Percentiles rank a stretch among this genome's conserved stretches.
These are phyloP conservation scores for Torulaspora delbrueckii DNA, from an alignment of 805 yeast species.

Conservation along the genomic window DNA sequence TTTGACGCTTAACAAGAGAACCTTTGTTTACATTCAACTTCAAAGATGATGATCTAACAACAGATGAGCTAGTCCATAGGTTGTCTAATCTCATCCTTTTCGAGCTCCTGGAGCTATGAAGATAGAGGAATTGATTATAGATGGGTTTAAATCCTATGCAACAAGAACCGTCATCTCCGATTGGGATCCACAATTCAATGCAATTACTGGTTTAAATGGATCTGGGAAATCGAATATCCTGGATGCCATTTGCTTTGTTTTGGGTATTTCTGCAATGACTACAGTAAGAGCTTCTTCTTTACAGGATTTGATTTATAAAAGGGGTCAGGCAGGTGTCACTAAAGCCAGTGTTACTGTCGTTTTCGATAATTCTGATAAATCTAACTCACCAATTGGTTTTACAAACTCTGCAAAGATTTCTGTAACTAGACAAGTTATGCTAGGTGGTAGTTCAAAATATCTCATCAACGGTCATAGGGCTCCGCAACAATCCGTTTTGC, in stretches of 20 bases:
- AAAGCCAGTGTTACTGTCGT: slow-evolving; percentile 96
- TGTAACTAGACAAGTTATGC: slow-evolving; percentile 83
- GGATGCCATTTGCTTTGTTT: slow-evolving; percentile 97
- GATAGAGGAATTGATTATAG: slow-evolving; percentile 94
- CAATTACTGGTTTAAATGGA: slow-evolving; percentile 96
- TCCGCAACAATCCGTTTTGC: slow-evolving; percentile 86
- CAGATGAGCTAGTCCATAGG: background rate
- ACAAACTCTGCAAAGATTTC: slow-evolving; percentile 72
- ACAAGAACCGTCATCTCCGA: slow-evolving; percentile 90
- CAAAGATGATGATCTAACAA: background rate
- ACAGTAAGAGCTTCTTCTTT: slow-evolving; percentile 90
- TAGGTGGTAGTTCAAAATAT: slow-evolving; percentile 91
- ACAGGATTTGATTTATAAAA: slow-evolving; percentile 90
- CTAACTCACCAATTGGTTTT: slow-evolving; percentile 82
- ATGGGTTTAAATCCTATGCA: slow-evolving; percentile 97
- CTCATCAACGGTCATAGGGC: slow-evolving; percentile 94
- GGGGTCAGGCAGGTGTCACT: slow-evolving; percentile 98
- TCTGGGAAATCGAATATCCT: slow-evolving; percentile 95
- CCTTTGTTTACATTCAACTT: background rate
- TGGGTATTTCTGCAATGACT: slow-evolving; percentile 92
- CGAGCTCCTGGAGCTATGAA: slow-evolving; percentile 46
- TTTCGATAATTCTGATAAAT: slow-evolving; percentile 76
- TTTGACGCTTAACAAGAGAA: background rate
- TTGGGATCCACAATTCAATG: slow-evolving; percentile 96
- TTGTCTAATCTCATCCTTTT: background rate